Conservation (phyloP, 148 eudicot species). For the Polygonum maritimum region DNA sequence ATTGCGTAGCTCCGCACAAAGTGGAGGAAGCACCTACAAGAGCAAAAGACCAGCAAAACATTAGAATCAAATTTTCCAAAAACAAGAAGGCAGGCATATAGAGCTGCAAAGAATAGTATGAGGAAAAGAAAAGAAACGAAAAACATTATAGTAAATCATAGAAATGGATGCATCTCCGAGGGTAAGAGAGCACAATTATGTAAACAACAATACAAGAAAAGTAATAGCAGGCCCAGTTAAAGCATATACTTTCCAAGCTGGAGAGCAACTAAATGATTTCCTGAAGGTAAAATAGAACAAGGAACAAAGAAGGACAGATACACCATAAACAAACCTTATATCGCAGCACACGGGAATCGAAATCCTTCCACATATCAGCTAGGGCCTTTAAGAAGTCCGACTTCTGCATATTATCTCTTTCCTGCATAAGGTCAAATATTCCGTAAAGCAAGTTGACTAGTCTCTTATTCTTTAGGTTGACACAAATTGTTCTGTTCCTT, state of each 20-base stretch:
- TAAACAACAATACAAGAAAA: background rate
- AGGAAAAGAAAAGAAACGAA: background rate
- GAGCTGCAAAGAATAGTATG: background rate
- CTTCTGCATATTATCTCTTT: slow-evolving; percentile 98
- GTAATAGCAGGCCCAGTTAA: background rate
- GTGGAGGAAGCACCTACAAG: slow-evolving; percentile 92
- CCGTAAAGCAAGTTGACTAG: background rate
- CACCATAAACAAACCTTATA: slow-evolving; percentile 66
- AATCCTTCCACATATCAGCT: slow-evolving; percentile 98
- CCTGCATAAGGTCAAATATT: slow-evolving; percentile 36
- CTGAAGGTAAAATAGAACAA: background rate
- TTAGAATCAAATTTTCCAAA: background rate
- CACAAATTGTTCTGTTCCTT: background rate
- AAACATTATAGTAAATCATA: background rate
- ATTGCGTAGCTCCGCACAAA: slow-evolving; percentile 96
- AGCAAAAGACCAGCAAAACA: slow-evolving; percentile 7
- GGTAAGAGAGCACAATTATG: background rate
- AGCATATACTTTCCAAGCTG: background rate
- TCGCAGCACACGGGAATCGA: slow-evolving; percentile 91
- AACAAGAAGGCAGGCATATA: background rate
- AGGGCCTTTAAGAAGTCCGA: slow-evolving; percentile 90
- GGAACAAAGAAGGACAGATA: background rate
- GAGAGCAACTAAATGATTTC: background rate
- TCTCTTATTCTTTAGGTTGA: background rate
- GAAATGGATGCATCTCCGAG: background rate